Base-by-base conservation (phyloP, 768 basidiomycete genomes). In the Hydnomerulius pinastri region DNA sequence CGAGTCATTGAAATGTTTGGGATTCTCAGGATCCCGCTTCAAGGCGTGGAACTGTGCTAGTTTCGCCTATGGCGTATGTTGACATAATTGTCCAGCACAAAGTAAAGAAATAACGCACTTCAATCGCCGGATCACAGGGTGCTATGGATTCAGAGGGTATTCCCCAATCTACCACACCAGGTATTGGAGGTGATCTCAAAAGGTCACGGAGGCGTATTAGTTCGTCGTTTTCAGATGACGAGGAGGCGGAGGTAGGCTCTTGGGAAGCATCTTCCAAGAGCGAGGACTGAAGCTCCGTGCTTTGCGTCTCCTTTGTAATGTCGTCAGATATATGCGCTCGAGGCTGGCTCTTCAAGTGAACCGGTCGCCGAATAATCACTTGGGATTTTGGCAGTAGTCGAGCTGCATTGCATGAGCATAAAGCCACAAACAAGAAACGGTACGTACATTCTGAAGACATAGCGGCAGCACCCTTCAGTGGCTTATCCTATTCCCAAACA, bases 1-100 rank as follows among this genome's bases (percentile, higher is more conserved):
- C 2, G 91, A 91, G 67, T 97, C 93, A 67, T 98, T 99, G 74
- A 97, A 98, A 68, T 97, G 94, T 58, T 86, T 85, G 1, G 89
- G 87, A 59, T 80, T 78, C 2, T 54, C 52, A 9, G 80, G 63
- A 59, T 85, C 78, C 24, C 74, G 69, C 66, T 93, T 92, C 40
- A 98, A 77, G 1, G 76, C 61, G 48, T 86, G 79, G 60, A 97
- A 98, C 44, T 88, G 83, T 0, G 79, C 71, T 20, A 97, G 78
- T 67, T 97, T 98, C 0, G 83, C 75, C 94, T 96, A 62, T 17
- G 38, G 35, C 13, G 32, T 33, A 42, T 6, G 28, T 51, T 13
- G n/a, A 30, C 8, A 38, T 24, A 11, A n/a, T n/a, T n/a, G 48
- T n/a, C 15, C 27, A 17, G 13, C 3, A 17, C 4, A n/a, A 17